Evolutionary conservation across 345 rosid genomes (phyloP).

Genomic region (Kandelia obovata): DNA sequence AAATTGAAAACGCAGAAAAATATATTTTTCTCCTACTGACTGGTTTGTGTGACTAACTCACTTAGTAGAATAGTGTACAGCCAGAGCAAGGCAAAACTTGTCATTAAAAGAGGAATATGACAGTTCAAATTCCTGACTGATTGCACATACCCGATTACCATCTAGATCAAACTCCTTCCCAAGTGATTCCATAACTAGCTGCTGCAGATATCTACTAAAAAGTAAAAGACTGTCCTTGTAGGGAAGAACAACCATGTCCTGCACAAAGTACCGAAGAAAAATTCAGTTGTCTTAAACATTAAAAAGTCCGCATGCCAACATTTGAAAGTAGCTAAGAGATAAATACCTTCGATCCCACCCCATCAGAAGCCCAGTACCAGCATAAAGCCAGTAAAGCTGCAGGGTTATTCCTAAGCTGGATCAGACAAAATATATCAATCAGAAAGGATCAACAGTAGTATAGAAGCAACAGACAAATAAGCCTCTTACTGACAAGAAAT

Average conservation of each 20-base stretch:
- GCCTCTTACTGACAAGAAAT: too few relatives aligned
- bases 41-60: too few relatives aligned
- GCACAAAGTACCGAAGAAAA: constrained; percentile 20
- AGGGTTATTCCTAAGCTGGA: constrained; percentile 83
- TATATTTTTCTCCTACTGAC: too few relatives aligned
- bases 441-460: neutral
- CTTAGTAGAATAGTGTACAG: too few relatives aligned
- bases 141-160: constrained; percentile 73
- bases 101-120: neutral
- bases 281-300: neutral
- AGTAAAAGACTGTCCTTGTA: constrained; percentile 93
- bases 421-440: constrained; percentile 11
- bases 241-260: constrained; percentile 99
- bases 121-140: neutral
- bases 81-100: neutral
- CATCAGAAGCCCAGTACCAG: constrained; percentile 96
- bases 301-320: constrained; percentile 11
- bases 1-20: too few relatives aligned
- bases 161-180: constrained; percentile 98
- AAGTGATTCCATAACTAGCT: constrained; percentile 96
- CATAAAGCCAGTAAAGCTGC: constrained; percentile 91
- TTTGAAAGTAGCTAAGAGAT: constrained; percentile 11
- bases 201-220: constrained; percentile 92
- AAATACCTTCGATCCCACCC: constrained; percentile 87
- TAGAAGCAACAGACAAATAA: too few relatives aligned